A percentile compares a stretch with the other conserved stretches of the same genome.
Conservation (phyloP, 306 rosid species). For the Prunus padus region DNA sequence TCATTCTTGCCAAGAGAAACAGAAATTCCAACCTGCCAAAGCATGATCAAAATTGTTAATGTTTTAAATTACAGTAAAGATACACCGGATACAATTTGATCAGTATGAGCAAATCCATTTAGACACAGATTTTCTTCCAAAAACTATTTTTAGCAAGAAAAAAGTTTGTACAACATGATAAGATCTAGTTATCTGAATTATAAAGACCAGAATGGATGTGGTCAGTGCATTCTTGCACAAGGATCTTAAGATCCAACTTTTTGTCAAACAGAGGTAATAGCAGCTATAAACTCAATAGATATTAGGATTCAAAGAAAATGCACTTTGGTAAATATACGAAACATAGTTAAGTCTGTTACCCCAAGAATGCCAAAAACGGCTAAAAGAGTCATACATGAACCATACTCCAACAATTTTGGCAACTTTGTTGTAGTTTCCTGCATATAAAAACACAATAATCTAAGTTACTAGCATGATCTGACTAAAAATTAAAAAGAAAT, state of each 20-base stretch:
- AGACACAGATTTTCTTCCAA: not conserved
- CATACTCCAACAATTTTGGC: slow-evolving; percentile 41
- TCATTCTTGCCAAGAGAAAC: not conserved
- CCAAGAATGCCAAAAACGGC: slow-evolving; percentile 65
- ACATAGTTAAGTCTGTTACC: slow-evolving; percentile 27
- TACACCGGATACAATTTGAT: not conserved
- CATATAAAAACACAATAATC: not conserved
- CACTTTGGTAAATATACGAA: not conserved
- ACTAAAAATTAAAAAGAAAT: not conserved
- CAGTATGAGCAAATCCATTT: not conserved
- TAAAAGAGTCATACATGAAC: slow-evolving; percentile 45
- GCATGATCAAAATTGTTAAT: not conserved
- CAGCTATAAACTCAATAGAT: not conserved
- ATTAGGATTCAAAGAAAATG: not conserved
- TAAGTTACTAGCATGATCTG: not conserved
- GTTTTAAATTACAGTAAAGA: not conserved
- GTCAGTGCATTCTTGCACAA: not conserved
- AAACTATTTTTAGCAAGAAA: not conserved
- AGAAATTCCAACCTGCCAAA: not conserved
- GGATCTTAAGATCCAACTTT: not conserved
- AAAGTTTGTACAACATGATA: not conserved
- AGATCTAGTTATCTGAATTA: not conserved
- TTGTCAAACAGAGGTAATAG: not conserved
- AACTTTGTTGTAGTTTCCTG: slow-evolving; percentile 28
- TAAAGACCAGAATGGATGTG: not conserved